Evolutionary conservation across 2,329 filamentous ascomycete genomes (phyloP), one percentile per base, ranked within the genome.

Genomic region (Fusarium mundagurra): DNA sequence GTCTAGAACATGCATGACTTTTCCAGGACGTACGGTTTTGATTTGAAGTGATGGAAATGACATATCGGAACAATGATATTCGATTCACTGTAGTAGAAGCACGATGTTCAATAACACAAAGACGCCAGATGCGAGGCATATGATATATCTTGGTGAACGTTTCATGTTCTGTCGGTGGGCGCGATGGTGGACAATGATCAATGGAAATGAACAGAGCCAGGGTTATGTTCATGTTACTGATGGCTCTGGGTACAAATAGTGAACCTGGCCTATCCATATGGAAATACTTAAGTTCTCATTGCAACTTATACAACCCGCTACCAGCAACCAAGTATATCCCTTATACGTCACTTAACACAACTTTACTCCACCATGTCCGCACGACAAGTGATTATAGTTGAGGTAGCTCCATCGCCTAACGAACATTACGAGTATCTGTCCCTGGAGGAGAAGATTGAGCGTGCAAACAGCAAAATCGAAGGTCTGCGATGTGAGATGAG

Each of bases 21-120:
- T 34, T 24, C 4, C 4, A 34, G 48, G 6, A 51, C 6, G 1
- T 11, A 17, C 3, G 6, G 3, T 6, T 3, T 10, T 24, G 0
- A 11, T 10, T 34, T 20, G 6, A 20, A 16, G 6, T 14, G 17
- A 51, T 14, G 6, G 4, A 10, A 12, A 34, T 8, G 22, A 8
- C 1, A 14, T 11, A 51, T 20, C 4, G 17, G 31, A 51, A 29
- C 18, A 29, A 11, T 20, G 4, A 11, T 29, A 18, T 4, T 16
- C 5, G 13, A 11, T 22, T 47, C 3, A 6, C 39, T n/a, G 22
- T 16, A 13, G 18, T 22, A 9, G 6, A 33, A 27, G 9, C 17
- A 8, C 18, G 8, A 53, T 53, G 50, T 53, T 36, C n/a, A 36
- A 8, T 20, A 6, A 6, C 8, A 36, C 50, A 22, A 24, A 17